These are phyloP conservation scores for Aspergillus sp. DNA, from an alignment of 2,329 filamentous ascomycete species.

Conservation along the genomic window DNA sequence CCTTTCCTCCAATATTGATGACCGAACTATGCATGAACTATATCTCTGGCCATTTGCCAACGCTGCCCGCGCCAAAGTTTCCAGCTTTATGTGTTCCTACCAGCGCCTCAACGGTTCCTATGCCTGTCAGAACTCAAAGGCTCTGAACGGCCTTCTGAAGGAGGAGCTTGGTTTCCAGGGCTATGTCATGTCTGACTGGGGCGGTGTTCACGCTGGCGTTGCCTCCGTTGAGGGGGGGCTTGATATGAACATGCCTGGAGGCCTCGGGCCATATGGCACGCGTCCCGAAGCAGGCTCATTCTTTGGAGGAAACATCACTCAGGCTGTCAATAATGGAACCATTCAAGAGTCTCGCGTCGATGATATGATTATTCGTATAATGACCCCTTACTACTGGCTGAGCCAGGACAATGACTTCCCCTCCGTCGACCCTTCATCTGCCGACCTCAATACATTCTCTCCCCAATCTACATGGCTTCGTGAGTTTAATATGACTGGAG, in stretches of 20 bases:
- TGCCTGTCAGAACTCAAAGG: constrained; percentile 71
- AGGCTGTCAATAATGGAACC: constrained; percentile 57
- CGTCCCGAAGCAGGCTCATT: constrained; percentile 54
- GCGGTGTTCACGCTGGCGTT: constrained; percentile 67
- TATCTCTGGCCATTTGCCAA: constrained; percentile 77
- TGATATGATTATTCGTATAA: constrained; percentile 55
- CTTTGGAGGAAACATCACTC: constrained; percentile 39
- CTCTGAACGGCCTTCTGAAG: constrained; percentile 73
- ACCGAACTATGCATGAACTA: constrained; percentile 69
- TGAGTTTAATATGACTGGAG: too few relatives aligned
- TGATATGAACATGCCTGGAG: constrained; percentile 91
- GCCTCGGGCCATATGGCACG: too few relatives aligned
- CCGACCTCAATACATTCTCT: background rate
- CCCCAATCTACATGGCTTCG: constrained; percentile 22
- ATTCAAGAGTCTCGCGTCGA: constrained; percentile 52
- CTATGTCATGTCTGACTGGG: constrained; percentile 77
- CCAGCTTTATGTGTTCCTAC: constrained; percentile 48
- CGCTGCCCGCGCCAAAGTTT: constrained; percentile 62
- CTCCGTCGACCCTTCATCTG: too few relatives aligned
- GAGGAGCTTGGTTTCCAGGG: constrained; percentile 76
- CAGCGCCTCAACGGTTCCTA: constrained; percentile 74
- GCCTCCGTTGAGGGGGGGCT: constrained; percentile 66
- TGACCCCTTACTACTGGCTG: constrained; percentile 48
- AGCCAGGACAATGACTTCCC: constrained; percentile 40
- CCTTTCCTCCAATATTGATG: constrained; percentile 54